Evolutionary conservation across 176 grass and related monocot genomes (phyloP), one percentile per base, ranked within the genome.

Genomic region (Paspalum vaginatum): DNA sequence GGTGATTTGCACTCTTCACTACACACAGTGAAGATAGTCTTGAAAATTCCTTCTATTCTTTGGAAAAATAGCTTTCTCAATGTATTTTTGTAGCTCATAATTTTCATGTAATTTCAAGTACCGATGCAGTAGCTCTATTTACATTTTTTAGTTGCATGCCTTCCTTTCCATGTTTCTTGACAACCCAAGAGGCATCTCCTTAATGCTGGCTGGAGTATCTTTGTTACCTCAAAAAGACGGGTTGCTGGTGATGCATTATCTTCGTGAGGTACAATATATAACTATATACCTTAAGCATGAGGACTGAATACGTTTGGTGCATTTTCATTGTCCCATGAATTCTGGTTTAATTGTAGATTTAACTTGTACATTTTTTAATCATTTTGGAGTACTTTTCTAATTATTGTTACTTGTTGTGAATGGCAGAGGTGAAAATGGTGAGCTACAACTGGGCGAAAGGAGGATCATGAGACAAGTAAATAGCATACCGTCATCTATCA

Each of bases 131-230:
- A 49, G 20, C 43, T 57, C 13, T 47, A 54, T 66, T 61, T 61
- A 11, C 38, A 68, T 26, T 50, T 27, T 42, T 63, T 13, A 3
- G 13, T 68, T 60, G 72, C 66, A 82, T 73, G 61, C 57, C 21
- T 65, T 12, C 37, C 11, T 67, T 72, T 43, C 10, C 51, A n/a
- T 82, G 44, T 68, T 70, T 81, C 11, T 70, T 81, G 96, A 61
- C 96, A 95, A 89, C 96, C 96, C 73, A 89, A 87, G 72, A 87
- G 92, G 40, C 92, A 99, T 91, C 87, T 99, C 24, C 93, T 99
- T 53, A 99, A 90, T 15, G 95, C 96, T 17, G 93, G 96, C 44
- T 99, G 96, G 96, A 99, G 93, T 83, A 76, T 95, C 26, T 99
- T 99, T 89, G 96, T 99, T 39, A 93, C 90, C 78, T 91, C 93